phyloP scores from a whole-genome alignment of 2,329 filamentous ascomycete genomes.

The Trichophyton rubrum region DNA sequence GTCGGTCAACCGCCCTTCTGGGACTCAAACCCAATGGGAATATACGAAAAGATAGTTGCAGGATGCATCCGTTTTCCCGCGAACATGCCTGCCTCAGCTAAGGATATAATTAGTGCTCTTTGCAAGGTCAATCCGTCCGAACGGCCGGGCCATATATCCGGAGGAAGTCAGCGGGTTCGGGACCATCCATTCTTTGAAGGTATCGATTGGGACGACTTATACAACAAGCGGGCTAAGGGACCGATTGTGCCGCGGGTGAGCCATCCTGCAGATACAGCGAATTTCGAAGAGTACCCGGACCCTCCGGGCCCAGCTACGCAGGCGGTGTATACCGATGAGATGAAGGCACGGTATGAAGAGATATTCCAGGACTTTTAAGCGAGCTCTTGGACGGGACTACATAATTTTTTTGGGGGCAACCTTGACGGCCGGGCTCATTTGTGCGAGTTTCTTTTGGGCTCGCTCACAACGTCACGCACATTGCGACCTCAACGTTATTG shows the following conservation, averaged over 20 bases:
- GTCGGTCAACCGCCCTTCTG: slow-evolving; percentile 57
- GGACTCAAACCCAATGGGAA: slow-evolving; percentile 57
- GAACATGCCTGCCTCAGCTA: slow-evolving; percentile 46
- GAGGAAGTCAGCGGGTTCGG: slow-evolving; percentile 47
- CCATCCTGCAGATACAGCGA: slow-evolving; percentile 48
- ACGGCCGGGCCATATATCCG: slow-evolving; percentile 50
- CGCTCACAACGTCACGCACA: neutral
- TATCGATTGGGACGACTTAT: slow-evolving; percentile 52
- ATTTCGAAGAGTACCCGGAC: slow-evolving; percentile 54
- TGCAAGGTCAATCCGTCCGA: slow-evolving; percentile 53
- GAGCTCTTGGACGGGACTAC: neutral
- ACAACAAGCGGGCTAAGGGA: slow-evolving; percentile 46
- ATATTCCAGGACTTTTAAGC: slow-evolving; percentile 49
- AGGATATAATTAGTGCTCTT: slow-evolving; percentile 48
- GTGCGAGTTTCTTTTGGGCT: too few species aligned
- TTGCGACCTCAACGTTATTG: neutral
- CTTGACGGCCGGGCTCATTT: neutral
- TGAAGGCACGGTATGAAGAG: slow-evolving; percentile 48
- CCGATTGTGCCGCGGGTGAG: slow-evolving; percentile 51
- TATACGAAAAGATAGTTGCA: slow-evolving; percentile 56
- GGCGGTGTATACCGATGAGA: slow-evolving; percentile 46
- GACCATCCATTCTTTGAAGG: slow-evolving; percentile 49
- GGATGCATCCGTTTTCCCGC: slow-evolving; percentile 49
- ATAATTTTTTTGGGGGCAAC: neutral
- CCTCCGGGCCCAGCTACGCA: slow-evolving; percentile 39